phyloP scores from a whole-genome alignment of 208 protist species.

The Trichomonas vaginalis region DNA sequence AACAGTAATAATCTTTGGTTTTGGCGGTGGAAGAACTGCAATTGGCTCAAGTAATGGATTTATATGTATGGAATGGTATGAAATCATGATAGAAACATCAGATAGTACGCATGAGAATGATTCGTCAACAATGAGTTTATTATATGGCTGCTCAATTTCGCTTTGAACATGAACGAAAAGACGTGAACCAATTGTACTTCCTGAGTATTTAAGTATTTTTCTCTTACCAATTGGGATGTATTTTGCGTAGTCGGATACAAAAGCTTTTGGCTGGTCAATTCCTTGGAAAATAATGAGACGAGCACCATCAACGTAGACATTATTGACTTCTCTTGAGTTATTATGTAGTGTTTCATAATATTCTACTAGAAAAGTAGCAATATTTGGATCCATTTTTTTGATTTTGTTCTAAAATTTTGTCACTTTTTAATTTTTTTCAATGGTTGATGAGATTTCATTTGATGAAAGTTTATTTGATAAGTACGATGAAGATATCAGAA shows the following conservation, averaged over 20 bases:
- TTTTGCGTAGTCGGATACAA: not conserved
- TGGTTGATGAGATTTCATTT: not conserved
- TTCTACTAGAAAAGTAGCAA: not conserved
- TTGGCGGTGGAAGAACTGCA: not conserved
- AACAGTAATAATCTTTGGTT: not conserved
- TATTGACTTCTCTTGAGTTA: not conserved
- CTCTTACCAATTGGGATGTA: not conserved
- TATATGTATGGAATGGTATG: slow-evolving; percentile 2
- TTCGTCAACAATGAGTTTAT: not conserved
- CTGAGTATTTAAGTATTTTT: not conserved
- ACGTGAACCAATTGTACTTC: not conserved
- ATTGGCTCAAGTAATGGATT: not conserved
- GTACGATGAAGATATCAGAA: not conserved
- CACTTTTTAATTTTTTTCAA: not conserved
- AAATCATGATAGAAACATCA: not conserved
- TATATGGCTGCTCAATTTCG: not conserved
- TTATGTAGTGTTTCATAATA: not conserved
- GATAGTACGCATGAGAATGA: not conserved
- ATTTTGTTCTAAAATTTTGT: not conserved
- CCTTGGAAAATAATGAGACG: not conserved
- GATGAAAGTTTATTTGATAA: not conserved
- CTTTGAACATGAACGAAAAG: not conserved
- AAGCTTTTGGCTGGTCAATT: not conserved
- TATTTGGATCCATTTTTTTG: not conserved
- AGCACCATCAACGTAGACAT: not conserved